Percentiles rank a stretch among this genome's conserved stretches.
phyloP scores from a whole-genome alignment of 345 rosid species.

The Melaleuca quinquenervia region DNA sequence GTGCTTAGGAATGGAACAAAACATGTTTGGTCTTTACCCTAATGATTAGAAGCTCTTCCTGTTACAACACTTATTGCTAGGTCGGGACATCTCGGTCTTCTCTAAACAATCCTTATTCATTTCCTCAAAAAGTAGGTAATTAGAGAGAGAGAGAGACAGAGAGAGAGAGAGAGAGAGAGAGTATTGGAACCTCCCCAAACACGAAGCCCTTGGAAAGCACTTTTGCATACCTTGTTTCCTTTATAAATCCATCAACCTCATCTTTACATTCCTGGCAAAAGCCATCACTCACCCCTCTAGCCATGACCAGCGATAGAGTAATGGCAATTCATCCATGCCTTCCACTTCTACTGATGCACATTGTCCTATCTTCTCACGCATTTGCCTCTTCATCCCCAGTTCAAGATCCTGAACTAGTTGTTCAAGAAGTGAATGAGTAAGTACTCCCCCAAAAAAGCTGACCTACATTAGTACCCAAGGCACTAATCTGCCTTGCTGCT shows the following conservation, averaged over 20 bases:
- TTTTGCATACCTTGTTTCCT: not conserved
- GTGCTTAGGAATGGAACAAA: not conserved
- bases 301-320: not conserved
- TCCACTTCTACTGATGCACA: not conserved
- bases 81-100: not conserved
- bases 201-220: not conserved
- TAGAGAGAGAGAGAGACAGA: not conserved
- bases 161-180: not conserved
- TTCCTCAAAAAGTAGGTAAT: not conserved
- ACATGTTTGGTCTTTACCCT: not conserved
- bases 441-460: not conserved
- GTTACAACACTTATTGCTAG: not conserved
- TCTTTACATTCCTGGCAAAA: not conserved
- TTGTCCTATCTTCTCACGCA: not conserved
- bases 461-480: not conserved
- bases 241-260: not conserved
- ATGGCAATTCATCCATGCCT: not conserved
- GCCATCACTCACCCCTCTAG: not conserved
- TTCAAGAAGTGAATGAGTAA: slow-evolving; percentile 7
- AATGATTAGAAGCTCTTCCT: not conserved
- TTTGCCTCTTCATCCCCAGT: not conserved
- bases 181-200: not conserved
- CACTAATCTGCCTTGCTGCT: not conserved
- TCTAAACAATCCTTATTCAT: not conserved
- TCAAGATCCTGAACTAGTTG: slow-evolving; percentile 7